Conservation (phyloP, 2,329 filamentous ascomycete species). For the Cercospora sesami region DNA sequence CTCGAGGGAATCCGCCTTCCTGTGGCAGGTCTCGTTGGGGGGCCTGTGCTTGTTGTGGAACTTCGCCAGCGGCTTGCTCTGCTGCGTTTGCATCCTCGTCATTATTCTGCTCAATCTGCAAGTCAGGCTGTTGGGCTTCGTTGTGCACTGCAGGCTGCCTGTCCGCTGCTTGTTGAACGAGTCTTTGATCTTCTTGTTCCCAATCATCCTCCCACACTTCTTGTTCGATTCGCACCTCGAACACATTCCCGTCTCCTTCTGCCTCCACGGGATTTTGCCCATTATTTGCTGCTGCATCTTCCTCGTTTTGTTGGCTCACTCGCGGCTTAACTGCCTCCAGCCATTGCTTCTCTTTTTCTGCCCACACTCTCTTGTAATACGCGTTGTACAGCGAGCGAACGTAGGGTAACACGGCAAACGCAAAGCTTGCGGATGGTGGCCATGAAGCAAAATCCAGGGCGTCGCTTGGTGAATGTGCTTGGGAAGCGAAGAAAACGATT, state of each 20-base stretch:
- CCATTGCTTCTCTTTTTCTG: slow-evolving; percentile 60
- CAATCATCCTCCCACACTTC: slow-evolving; percentile 46
- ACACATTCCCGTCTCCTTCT: slow-evolving; percentile 35
- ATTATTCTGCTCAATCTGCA: background rate
- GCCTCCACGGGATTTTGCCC: slow-evolving; percentile 19
- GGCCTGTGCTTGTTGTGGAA: background rate
- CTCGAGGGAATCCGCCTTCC: slow-evolving; percentile 11
- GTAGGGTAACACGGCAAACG: slow-evolving; percentile 66
- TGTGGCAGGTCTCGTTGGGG: slow-evolving; percentile 9
- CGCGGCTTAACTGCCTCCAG: slow-evolving; percentile 63
- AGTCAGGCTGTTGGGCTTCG: slow-evolving; percentile 6
- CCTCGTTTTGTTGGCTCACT: slow-evolving; percentile 36
- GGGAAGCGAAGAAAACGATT: slow-evolving; percentile 60
- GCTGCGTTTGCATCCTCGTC: background rate
- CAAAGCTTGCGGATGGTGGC: slow-evolving; percentile 66
- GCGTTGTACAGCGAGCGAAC: slow-evolving; percentile 63
- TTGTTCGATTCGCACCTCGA: slow-evolving; percentile 41
- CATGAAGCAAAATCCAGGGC: slow-evolving; percentile 58
- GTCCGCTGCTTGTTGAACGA: slow-evolving; percentile 36
- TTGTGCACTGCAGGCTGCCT: slow-evolving; percentile 10
- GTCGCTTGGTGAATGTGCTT: slow-evolving; percentile 47
- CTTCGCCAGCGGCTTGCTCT: background rate
- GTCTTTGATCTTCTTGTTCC: slow-evolving; percentile 44
- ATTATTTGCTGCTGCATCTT: slow-evolving; percentile 22
- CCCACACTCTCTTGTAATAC: slow-evolving; percentile 61